Evolutionary conservation across 106 monocot species (phyloP), one percentile per base, ranked within the genome.

Genomic region (Dioscorea zingiberensis): DNA sequence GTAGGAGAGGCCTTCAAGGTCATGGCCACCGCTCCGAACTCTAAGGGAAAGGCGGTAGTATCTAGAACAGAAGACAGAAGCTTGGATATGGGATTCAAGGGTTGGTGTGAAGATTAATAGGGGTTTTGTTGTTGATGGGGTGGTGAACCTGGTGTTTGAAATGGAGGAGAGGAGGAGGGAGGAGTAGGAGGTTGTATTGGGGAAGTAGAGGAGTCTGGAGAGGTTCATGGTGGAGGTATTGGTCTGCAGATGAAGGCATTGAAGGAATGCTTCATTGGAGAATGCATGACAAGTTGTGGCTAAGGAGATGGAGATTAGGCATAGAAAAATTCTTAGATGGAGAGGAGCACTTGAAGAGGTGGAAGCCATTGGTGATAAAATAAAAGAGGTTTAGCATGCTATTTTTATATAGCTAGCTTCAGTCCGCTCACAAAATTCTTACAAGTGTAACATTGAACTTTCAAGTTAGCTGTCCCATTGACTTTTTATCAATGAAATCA

Each of bases 21-120:
- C 81, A 71, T 86, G 85, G 2, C 81, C 85, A 47, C 85, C 81
- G 32, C 85, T 81, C 9, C 78, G 68, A 13, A 81, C n/a, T 21
- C 86, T 74, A 71, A 82, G 78, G 46, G 81, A 62, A n/a, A 62
- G 13, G 16, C 32, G n/a, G 15, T 32, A 32, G 30, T 15, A 4
- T 21, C 14, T 62, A 17, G 30, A 32, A 32, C 62, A 62, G 18
- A 62, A 7, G 38, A 60, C 60, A 28, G 60, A 28, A 27, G 60
- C 60, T 27, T 60, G 60, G 27, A 60, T 26, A 27, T 60, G 60
- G 26, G 60, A 60, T 8, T 60, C 60, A 17, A 27, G 27, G 3
- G 60, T 17, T n/a, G 62, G 62, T 32, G 62, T 32, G 18, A 62
- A 18, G 32, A 62, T 62, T 10, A 62, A n/a, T 28, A 62, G 30